Evolutionary conservation across 495 filamentous ascomycete genomes (phyloP).

Genomic region (Xylaria cubensis): DNA sequence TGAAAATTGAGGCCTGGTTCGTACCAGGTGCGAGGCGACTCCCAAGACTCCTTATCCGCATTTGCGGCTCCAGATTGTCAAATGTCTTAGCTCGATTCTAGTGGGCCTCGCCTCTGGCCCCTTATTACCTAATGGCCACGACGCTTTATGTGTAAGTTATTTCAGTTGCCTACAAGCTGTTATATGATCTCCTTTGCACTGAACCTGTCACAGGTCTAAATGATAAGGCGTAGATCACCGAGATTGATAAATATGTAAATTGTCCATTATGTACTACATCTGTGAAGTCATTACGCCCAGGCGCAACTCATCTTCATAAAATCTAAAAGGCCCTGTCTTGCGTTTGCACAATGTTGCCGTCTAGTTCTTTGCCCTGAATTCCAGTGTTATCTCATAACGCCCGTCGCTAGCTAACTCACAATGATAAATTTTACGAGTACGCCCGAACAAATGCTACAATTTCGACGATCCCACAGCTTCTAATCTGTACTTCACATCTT

Average conservation of each 20-base stretch:
- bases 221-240: background rate
- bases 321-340: background rate
- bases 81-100: background rate
- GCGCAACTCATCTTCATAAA: background rate
- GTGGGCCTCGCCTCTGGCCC: background rate
- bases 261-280: background rate
- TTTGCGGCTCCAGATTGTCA: slow-evolving; percentile 6
- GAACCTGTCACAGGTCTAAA: background rate
- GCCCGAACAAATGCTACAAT: slow-evolving; percentile 53
- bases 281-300: background rate
- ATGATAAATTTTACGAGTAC: background rate
- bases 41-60: slow-evolving; percentile 2
- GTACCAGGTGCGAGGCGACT: background rate
- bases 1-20: background rate
- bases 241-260: background rate
- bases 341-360: background rate
- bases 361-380: slow-evolving; percentile 25
- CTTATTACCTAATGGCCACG: no score
- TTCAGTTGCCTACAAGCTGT: background rate
- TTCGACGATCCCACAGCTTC: slow-evolving; percentile 91
- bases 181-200: background rate
- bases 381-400: slow-evolving; percentile 23
- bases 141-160: background rate
- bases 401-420: background rate
- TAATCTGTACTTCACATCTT: slow-evolving; percentile 94